These are phyloP conservation scores for Amborella trichopoda DNA, from an alignment of 164 flowering plant species.

Conservation along the genomic window DNA sequence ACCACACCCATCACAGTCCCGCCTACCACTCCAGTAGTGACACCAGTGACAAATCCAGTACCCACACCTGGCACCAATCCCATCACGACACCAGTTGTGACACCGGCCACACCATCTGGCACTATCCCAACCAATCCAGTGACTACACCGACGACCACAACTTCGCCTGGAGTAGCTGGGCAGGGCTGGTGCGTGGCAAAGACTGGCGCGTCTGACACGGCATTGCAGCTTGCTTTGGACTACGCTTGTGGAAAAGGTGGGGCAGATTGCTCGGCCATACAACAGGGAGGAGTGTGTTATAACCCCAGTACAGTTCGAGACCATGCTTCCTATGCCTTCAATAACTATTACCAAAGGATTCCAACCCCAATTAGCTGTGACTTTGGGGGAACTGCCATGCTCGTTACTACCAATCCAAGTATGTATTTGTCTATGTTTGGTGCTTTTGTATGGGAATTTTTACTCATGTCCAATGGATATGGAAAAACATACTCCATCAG, in stretches of 20 bases:
- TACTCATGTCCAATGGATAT: no score
- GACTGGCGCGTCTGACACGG: constrained; percentile 32
- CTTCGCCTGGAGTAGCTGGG: constrained; percentile 37
- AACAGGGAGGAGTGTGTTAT: constrained; percentile 64
- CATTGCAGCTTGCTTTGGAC: constrained; percentile 77
- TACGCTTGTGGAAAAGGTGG: constrained; percentile 92
- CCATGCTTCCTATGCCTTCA: constrained; percentile 94
- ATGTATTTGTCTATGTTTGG: constrained; percentile 20
- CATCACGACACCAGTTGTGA: constrained; percentile 6
- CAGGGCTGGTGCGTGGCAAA: constrained; percentile 90
- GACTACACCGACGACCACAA: constrained; percentile 30
- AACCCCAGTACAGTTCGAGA: constrained; percentile 55
- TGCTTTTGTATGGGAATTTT: no score
- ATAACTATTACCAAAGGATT: constrained; percentile 80
- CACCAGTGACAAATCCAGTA: constrained; percentile 19
- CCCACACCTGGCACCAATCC: constrained; percentile 6
- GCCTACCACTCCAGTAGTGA: constrained; percentile 20
- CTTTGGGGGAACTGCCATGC: constrained; percentile 64
- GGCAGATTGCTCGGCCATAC: constrained; percentile 75
- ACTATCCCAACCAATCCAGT: constrained; percentile 31
- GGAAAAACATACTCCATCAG: no score
- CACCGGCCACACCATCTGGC: constrained; percentile 5
- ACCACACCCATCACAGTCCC: constrained; percentile 8
- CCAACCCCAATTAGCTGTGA: constrained; percentile 69
- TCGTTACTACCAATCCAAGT: constrained; percentile 77